A percentile compares a stretch with the other conserved stretches of the same genome.
These are phyloP conservation scores for Melastoma candidum DNA, from an alignment of 441 rosid genomes.

Conservation along the genomic window DNA sequence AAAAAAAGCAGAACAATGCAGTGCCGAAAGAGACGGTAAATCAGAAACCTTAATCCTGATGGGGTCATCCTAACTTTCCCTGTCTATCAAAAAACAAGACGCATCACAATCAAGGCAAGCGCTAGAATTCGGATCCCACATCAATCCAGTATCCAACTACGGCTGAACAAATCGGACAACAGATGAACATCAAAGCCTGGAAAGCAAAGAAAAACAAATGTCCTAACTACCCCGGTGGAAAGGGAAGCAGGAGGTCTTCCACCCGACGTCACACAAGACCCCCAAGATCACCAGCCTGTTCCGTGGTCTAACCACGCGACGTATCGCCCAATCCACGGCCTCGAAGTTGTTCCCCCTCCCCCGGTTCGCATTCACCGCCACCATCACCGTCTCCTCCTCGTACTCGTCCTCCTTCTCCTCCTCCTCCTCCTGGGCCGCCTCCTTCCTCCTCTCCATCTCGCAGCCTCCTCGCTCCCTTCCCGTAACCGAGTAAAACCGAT, in stretches of 20 bases:
- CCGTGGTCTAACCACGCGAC: slow-evolving; percentile 27
- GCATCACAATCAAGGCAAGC: no score
- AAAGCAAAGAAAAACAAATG: background rate
- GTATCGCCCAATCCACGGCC: slow-evolving; percentile 42
- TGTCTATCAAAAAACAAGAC: no score
- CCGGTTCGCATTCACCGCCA: slow-evolving; percentile 32
- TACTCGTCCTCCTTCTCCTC: no score
- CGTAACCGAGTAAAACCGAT: no score
- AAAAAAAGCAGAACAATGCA: background rate
- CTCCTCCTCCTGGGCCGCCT: no score
- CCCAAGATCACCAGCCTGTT: slow-evolving; percentile 36
- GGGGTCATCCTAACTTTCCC: no score
- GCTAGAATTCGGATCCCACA: no score
- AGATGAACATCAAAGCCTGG: slow-evolving; percentile 5
- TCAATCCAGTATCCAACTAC: no score
- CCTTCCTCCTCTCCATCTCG: no score
- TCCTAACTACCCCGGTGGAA: slow-evolving; percentile 19
- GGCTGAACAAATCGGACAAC: slow-evolving; percentile 18
- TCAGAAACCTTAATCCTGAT: background rate
- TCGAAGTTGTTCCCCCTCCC: slow-evolving; percentile 23
- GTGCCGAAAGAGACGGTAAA: no score
- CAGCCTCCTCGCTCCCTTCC: no score
- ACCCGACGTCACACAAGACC: slow-evolving; percentile 21
- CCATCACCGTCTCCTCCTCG: slow-evolving; percentile 27
- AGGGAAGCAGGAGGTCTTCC: slow-evolving; percentile 31